Conservation (phyloP, 306 rosid genomes). For the Fragaria vesca region DNA sequence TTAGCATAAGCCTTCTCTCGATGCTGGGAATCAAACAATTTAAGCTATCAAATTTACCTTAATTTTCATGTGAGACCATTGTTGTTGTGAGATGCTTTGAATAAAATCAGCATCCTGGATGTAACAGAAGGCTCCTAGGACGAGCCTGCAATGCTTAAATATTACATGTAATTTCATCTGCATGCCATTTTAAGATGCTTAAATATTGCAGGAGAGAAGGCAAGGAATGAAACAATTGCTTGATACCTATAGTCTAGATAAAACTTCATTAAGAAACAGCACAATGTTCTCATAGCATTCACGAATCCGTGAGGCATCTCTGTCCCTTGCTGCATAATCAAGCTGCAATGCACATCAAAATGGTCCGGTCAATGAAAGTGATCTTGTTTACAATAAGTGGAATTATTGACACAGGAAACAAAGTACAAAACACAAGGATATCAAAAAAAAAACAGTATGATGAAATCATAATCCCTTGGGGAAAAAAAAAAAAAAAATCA, state of each 20-base stretch:
- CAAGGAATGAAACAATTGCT: neutral
- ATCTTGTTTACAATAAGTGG: constrained; percentile 11
- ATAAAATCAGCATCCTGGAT: neutral
- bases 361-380: neutral
- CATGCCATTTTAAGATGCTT: neutral
- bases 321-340: constrained; percentile 78
- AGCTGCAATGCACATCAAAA: constrained; percentile 40
- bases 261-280: constrained; percentile 47
- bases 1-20: neutral
- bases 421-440: neutral
- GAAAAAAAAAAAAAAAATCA: neutral
- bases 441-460: neutral
- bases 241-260: constrained; percentile 47
- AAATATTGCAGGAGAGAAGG: neutral
- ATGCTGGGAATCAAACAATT: neutral
- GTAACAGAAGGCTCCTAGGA: neutral
- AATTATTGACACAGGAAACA: neutral
- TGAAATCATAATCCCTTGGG: neutral
- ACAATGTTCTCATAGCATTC: constrained; percentile 59
- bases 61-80: neutral
- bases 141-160: neutral
- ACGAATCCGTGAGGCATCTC: constrained; percentile 55
- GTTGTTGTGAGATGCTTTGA: neutral
- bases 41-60: neutral
- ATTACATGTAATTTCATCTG: neutral